These are phyloP conservation scores for Aureoboletus auriporus DNA, from an alignment of 768 basidiomycete genomes.

Conservation along the genomic window DNA sequence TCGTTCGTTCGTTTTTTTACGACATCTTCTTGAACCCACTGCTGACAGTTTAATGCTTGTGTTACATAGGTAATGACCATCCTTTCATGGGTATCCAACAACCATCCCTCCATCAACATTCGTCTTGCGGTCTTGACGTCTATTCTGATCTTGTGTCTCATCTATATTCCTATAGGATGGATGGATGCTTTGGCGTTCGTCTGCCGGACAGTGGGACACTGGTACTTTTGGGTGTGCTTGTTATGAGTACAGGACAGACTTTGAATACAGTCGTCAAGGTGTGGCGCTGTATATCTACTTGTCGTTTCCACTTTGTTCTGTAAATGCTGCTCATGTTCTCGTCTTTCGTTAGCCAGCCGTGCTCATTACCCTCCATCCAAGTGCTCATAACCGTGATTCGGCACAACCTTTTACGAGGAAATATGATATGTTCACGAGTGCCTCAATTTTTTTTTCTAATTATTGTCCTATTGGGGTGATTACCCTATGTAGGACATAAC, in stretches of 20 bases:
- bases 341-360: constrained; percentile 10
- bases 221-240: constrained; percentile 14
- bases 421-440: background rate
- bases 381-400: constrained; percentile 23
- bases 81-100: constrained; percentile 25
- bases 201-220: constrained; percentile 4
- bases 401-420: constrained; percentile 24
- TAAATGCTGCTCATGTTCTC: no score
- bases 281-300: constrained; percentile 17
- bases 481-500: no score
- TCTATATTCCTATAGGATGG: constrained; percentile 23
- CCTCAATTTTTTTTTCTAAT: no score
- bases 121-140: constrained; percentile 19
- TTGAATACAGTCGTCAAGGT: constrained; percentile 6
- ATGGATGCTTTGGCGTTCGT: constrained; percentile 14
- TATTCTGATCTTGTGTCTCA: constrained; percentile 21
- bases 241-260: background rate
- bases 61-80: constrained; percentile 22
- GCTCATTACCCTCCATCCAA: constrained; percentile 21
- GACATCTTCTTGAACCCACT: no score
- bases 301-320: background rate
- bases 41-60: background rate
- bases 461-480: no score
- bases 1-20: constrained; percentile 14
- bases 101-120: constrained; percentile 18